These are phyloP conservation scores for Pestalotiopsis sp. DNA, from an alignment of 2,329 filamentous ascomycete genomes.

Conservation along the genomic window DNA sequence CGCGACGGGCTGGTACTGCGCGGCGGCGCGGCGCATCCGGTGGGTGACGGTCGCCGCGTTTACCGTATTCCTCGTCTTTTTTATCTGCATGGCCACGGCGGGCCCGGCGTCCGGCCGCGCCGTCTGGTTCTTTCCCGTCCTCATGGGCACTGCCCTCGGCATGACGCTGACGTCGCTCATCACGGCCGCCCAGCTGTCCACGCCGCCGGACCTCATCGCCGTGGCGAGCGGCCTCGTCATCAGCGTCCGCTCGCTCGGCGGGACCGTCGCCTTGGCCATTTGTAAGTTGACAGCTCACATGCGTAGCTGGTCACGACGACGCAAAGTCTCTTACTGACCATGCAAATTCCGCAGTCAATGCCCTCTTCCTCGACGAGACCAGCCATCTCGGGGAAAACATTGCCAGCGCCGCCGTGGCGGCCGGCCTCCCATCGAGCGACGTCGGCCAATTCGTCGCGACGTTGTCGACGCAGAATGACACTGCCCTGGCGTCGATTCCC, in stretches of 20 bases:
- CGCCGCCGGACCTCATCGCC: conserved; percentile 38
- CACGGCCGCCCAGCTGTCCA: conserved; percentile 40
- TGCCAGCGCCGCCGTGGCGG: conserved; percentile 31
- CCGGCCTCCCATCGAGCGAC: conserved; percentile 27
- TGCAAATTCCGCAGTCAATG: conserved; percentile 20
- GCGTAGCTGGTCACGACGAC: neutral
- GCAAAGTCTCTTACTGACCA: neutral
- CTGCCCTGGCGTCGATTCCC: conserved; percentile 28
- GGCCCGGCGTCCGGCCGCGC: conserved; percentile 23
- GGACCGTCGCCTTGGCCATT: conserved; percentile 52
- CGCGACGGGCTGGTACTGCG: conserved; percentile 34
- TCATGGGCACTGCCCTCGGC: conserved; percentile 38
- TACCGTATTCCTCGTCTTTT: conserved; percentile 33
- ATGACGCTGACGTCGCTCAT: conserved; percentile 37
- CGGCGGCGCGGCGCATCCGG: conserved; percentile 28
- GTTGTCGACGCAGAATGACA: conserved; percentile 28
- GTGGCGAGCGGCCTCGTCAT: conserved; percentile 36
- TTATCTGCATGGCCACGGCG: conserved; percentile 38
- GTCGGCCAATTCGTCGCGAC: conserved; percentile 30
- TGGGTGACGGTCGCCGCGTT: conserved; percentile 30
- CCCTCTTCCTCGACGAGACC: conserved; percentile 29
- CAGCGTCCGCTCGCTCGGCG: conserved; percentile 44
- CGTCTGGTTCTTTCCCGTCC: conserved; percentile 39
- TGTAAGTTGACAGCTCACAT: conserved; percentile 13
- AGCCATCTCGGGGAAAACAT: conserved; percentile 33